Evolutionary conservation across 2,329 filamentous ascomycete genomes (phyloP), one percentile per base, ranked within the genome.

Genomic region (Colletotrichum graminicola): DNA sequence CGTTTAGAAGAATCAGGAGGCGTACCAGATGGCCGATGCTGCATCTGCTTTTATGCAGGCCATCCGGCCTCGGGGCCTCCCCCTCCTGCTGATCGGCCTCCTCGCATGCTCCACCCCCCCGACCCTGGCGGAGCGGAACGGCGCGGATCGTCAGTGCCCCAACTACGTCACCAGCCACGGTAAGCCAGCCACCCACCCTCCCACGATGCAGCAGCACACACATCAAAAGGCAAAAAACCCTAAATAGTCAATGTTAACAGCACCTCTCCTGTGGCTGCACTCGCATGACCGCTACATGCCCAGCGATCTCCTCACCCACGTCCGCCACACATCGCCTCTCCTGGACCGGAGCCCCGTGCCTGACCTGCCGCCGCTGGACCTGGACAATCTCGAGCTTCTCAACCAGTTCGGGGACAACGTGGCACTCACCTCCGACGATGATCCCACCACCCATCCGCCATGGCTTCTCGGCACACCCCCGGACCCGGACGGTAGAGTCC

Each of bases 181-280:
- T 80, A 77, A 45, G 77, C 76, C 47, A 18, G 36, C 8, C 18
- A 47, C 8, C 41, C 16, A 43, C 16, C 12, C 39, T 16, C 39
- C 4, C 43, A 47, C 21, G 21, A n/a, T 11, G 5, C 43, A 45
- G 12, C 16, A 8, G 16, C 0, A 2, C 41, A 18, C 14, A 43
- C 16, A 21, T 8, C 7, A 43, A 21, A 43, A n/a, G n/a, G 8
- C 1, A 14, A 10, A 14, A 45, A 45, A n/a, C 43, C 43, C 7
- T n/a, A n/a, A n/a, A n/a, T 41, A 21, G 8, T 26, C 51, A 21
- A 45, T 23, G 5, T 59, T 16, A 56, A 47, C 71, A 79, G 78
- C 78, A 21, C 78, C 78, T 18, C 65, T 80, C 12, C 54, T 79
- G 1, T 79, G 78, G 78, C 73, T 80, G 34, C 78, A 80, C 67